Evolutionary conservation across 331 rosid genomes (phyloP).

Genomic region (Quercus tomentella): DNA sequence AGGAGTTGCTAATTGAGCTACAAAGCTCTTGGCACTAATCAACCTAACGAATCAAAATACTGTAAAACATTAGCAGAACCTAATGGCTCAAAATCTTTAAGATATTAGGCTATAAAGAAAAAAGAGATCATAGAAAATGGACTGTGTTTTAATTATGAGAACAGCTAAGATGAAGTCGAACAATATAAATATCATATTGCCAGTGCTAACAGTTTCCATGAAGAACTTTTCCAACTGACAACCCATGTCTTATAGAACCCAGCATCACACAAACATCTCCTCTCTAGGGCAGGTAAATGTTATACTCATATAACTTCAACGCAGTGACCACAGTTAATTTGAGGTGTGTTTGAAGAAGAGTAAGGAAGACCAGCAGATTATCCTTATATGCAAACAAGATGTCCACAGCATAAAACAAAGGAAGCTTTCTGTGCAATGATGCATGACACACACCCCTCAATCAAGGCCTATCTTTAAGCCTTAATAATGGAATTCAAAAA

Average conservation of each 20-base stretch:
- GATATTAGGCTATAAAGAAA: neutral
- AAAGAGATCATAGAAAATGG: neutral
- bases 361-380: neutral
- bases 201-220: neutral
- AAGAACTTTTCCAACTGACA: neutral
- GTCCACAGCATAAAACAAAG: neutral
- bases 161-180: neutral
- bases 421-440: neutral
- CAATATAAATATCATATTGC: neutral
- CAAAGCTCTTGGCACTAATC: too few relatives aligned
- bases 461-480: neutral
- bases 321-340: neutral
- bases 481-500: neutral
- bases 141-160: neutral
- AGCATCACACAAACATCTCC: neutral
- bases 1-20: too few relatives aligned
- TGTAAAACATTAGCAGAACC: too few relatives aligned
- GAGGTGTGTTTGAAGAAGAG: neutral
- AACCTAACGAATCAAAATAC: too few relatives aligned
- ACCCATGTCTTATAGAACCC: neutral
- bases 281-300: neutral
- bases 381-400: neutral
- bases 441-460: neutral
- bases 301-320: neutral
- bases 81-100: too few relatives aligned